These are phyloP conservation scores for Nigrograna mackinnonii DNA, from an alignment of 2,329 filamentous ascomycete genomes.

Conservation along the genomic window DNA sequence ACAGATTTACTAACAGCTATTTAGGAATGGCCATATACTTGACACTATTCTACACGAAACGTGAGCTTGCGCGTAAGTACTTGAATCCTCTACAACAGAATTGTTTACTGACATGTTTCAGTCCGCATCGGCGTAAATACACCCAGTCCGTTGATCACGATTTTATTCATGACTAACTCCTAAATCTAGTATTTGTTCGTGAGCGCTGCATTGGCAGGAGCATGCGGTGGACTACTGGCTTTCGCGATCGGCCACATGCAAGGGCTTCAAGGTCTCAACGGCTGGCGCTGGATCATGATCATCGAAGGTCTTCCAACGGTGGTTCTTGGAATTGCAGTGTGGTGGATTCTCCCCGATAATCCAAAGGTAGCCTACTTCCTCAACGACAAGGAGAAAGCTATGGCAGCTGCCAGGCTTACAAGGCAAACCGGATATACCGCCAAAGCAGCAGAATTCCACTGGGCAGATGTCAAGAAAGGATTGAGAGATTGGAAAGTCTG, in stretches of 20 bases:
- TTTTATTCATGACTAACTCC: too few relatives aligned
- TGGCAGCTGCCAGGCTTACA: constrained; percentile 57
- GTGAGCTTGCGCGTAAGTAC: constrained; percentile 75
- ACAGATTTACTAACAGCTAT: too few relatives aligned
- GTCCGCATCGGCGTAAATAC: too few relatives aligned
- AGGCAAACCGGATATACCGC: constrained; percentile 54
- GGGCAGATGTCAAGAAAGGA: constrained; percentile 66
- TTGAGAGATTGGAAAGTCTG: constrained; percentile 78
- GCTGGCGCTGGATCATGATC: constrained; percentile 75
- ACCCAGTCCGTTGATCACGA: too few relatives aligned
- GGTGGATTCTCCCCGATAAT: constrained; percentile 66
- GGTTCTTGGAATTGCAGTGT: constrained; percentile 58
- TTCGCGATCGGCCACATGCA: constrained; percentile 76
- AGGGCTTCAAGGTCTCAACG: constrained; percentile 63
- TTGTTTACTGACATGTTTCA: too few relatives aligned
- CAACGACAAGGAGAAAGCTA: constrained; percentile 59
- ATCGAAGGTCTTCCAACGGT: constrained; percentile 61
- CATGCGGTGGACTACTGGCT: constrained; percentile 72
- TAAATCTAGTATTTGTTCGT: constrained; percentile 76
- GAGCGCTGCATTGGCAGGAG: constrained; percentile 71
- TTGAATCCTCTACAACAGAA: too few relatives aligned
- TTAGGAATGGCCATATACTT: constrained; percentile 70
- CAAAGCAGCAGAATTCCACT: constrained; percentile 58
- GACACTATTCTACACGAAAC: constrained; percentile 76
- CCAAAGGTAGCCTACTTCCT: constrained; percentile 68